phyloP scores from a whole-genome alignment of 345 rosid genomes.

The Pistacia integerrima region DNA sequence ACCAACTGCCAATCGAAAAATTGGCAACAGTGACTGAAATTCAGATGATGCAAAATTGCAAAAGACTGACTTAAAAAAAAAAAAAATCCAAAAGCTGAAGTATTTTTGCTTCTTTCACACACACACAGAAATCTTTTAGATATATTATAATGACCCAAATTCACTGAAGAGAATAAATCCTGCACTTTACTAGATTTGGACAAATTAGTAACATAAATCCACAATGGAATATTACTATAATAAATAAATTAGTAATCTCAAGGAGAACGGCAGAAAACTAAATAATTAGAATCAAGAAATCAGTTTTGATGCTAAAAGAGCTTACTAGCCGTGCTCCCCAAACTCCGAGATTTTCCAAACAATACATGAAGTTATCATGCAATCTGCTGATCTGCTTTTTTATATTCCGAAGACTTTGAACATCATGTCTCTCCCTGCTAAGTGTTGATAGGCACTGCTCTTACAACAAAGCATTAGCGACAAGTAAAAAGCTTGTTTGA shows the following conservation, averaged over 20 bases:
- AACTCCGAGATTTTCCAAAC: slow-evolving; percentile 73
- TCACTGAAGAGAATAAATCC: background rate
- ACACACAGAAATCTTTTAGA: background rate
- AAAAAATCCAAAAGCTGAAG: background rate
- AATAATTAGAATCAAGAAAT: slow-evolving; percentile 13
- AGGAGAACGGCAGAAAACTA: background rate
- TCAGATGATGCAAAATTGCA: background rate
- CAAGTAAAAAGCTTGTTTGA: slow-evolving; percentile 15
- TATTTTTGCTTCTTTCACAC: background rate
- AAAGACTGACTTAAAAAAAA: background rate
- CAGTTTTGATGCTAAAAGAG: slow-evolving; percentile 21
- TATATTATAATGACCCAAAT: background rate
- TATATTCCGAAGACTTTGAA: slow-evolving; percentile 50
- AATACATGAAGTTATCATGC: slow-evolving; percentile 68
- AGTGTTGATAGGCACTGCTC: slow-evolving; percentile 69
- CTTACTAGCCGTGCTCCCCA: slow-evolving; percentile 83
- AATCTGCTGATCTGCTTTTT: slow-evolving; percentile 56
- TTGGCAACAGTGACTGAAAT: background rate
- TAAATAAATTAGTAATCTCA: background rate
- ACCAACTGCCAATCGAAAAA: background rate
- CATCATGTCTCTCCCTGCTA: slow-evolving; percentile 47
- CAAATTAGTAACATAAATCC: background rate
- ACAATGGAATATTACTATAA: background rate
- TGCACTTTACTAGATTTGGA: background rate
- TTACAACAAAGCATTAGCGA: slow-evolving; percentile 31